Evolutionary conservation across 257 asterid genomes (phyloP).

Genomic region (Mentha longifolia): DNA sequence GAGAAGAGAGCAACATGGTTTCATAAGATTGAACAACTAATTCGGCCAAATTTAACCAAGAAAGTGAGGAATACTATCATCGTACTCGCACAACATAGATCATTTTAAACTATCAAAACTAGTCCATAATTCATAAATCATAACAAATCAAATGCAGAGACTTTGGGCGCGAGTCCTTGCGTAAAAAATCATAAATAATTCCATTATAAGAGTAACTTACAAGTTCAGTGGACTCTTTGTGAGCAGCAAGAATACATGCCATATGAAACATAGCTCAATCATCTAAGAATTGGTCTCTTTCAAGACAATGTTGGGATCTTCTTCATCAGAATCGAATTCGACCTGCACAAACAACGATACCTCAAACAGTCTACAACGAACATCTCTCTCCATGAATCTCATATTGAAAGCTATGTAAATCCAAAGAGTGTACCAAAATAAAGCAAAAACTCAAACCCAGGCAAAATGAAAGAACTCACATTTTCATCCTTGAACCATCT

Average conservation of each 20-base stretch:
- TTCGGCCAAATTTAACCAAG: not conserved
- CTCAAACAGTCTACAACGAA: not conserved
- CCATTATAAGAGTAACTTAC: not conserved
- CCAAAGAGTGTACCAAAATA: constrained; percentile 5
- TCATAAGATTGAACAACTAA: not conserved
- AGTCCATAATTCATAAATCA: not conserved
- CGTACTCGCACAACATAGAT: not conserved
- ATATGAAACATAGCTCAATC: not conserved
- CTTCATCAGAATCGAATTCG: constrained; percentile 88
- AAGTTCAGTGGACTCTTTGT: not conserved
- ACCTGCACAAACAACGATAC: constrained; percentile 53
- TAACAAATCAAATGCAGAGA: not conserved
- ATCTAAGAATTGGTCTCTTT: constrained; percentile 25
- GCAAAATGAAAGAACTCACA: constrained; percentile 44
- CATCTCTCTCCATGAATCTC: not conserved
- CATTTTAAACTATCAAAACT: constrained; percentile 5
- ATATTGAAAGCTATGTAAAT: constrained; percentile 1
- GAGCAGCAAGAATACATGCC: not conserved
- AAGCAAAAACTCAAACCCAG: not conserved
- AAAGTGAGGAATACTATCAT: not conserved
- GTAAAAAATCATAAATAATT: not conserved
- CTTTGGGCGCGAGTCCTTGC: not conserved
- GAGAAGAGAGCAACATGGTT: not conserved
- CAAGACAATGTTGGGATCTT: constrained; percentile 67
- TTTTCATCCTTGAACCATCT: constrained; percentile 86